Evolutionary conservation across 2,329 filamentous ascomycete genomes (phyloP), one percentile per base, ranked within the genome.

Genomic region (Aspergillus arachidicola): DNA sequence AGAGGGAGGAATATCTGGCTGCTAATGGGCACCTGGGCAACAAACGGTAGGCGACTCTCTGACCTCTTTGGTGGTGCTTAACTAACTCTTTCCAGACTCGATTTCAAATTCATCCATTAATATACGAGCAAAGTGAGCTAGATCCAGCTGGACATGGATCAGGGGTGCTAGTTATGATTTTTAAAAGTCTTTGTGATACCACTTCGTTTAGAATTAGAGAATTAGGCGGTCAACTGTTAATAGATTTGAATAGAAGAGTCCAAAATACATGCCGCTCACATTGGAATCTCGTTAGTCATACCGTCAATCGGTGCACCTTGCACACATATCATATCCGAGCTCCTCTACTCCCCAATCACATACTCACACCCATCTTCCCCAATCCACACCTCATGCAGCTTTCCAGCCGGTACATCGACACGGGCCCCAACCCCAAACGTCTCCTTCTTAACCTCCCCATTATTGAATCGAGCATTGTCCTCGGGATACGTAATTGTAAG

Each of bases 341-440:
- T 3, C 23, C 4, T 43, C 46, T 70, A 85, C 69, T 87, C 85
- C 28, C 85, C 85, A 72, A 88, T 87, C 30, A 87, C 84, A 78
- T 87, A 87, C 64, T 85, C 86, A 73, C 86, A 88, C 1, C 86
- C 86, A 46, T 83, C 78, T 9, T 75, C 66, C 0, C 87, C 86
- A 66, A 89, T 84, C 86, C 86, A 88, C 1, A 89, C 86, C 73
- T 89, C 85, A 70, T 89, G 86, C 26, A 82, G 61, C 67, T 82
- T 82, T 2, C 81, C 79, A 0, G 84, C 85, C 28, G 85, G 83
- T 0, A 89, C 86, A 75, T 89, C 86, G 21, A 88, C 74, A 65
- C 86, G 76, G 1, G 79, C 79, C 2, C 86, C 86, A 0, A 78
- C 77, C 0, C 84, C 82, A 66, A 86, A 86, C 0, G 83, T 87